A percentile compares a stretch with the other conserved stretches of the same genome.
These are phyloP conservation scores for Ambrosiella cleistominuta DNA, from an alignment of 2,329 filamentous ascomycete species.

Conservation along the genomic window DNA sequence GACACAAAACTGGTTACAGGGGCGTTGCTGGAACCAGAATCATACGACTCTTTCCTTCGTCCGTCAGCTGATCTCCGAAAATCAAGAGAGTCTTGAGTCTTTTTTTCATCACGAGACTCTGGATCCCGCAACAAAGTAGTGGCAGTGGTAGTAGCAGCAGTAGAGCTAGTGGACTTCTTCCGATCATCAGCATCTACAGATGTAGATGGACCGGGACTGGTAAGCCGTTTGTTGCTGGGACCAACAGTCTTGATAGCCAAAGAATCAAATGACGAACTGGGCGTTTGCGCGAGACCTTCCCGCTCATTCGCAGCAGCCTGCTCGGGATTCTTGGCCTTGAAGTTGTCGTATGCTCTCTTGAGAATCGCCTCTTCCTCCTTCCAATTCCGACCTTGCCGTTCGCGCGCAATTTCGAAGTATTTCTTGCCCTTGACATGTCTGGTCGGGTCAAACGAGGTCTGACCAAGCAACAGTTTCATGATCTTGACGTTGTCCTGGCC, in stretches of 20 bases:
- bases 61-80: constrained; percentile 17
- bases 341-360: constrained; percentile 55
- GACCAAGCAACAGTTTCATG: constrained; percentile 60
- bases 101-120: constrained; percentile 26
- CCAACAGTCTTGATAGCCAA: constrained; percentile 15
- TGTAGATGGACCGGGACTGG: constrained; percentile 2
- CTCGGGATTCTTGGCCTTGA: constrained; percentile 31
- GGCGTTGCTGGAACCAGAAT: constrained; percentile 24
- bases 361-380: constrained; percentile 71
- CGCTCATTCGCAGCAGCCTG: constrained; percentile 20
- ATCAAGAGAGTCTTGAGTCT: constrained; percentile 18
- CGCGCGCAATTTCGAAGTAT: constrained; percentile 74
- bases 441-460: constrained; percentile 67
- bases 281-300: constrained; percentile 10
- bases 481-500: constrained; percentile 76
- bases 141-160: too few species aligned
- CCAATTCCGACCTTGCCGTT: constrained; percentile 74
- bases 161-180: constrained; percentile 22
- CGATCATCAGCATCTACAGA: constrained; percentile 16
- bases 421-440: constrained; percentile 57
- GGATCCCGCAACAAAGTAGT: constrained; percentile 23
- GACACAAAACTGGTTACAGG: constrained; percentile 13
- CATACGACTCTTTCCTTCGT: constrained; percentile 28
- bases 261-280: background rate
- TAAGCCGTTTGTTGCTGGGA: constrained; percentile 18